Evolutionary conservation across 23 red algal species (phyloP).

Genomic region (Agarophyton chilense): DNA sequence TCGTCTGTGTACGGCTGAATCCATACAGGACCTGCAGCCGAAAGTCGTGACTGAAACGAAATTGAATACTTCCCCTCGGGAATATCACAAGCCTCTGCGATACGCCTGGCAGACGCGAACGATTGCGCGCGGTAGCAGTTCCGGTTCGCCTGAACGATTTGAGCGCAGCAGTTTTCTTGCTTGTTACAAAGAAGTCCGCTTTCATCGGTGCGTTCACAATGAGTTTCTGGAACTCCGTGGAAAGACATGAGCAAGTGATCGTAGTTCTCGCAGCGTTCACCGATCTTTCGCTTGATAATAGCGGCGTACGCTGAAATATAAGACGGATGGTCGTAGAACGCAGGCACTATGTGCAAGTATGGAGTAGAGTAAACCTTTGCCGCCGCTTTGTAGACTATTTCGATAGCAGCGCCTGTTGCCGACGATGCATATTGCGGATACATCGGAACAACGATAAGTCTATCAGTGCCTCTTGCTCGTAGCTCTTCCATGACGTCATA

Average conservation of each 20-base stretch:
- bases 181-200: slow-evolving; percentile 82
- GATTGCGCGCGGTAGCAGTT: slow-evolving; percentile 99
- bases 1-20: slow-evolving; percentile 98
- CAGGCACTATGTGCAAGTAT: slow-evolving; percentile 96
- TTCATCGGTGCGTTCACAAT: slow-evolving; percentile 95
- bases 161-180: slow-evolving; percentile 79
- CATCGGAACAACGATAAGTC: slow-evolving; percentile 91
- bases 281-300: slow-evolving; percentile 80
- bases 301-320: slow-evolving; percentile 85
- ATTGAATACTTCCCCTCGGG: slow-evolving; percentile 90
- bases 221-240: slow-evolving; percentile 92
- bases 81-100: slow-evolving; percentile 75
- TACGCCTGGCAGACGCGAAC: slow-evolving; percentile 83
- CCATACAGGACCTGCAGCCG: slow-evolving; percentile 95
- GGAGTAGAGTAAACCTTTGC: slow-evolving; percentile 91
- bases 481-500: slow-evolving; percentile 75
- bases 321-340: slow-evolving; percentile 96
- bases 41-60: slow-evolving; percentile 92
- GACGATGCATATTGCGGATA: slow-evolving; percentile 97
- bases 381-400: slow-evolving; percentile 94
- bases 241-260: slow-evolving; percentile 99
- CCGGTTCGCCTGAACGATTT: slow-evolving; percentile 90
- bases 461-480: slow-evolving; percentile 80
- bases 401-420: slow-evolving; percentile 87
- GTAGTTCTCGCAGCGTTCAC: slow-evolving; percentile 74